Evolutionary conservation across 345 rosid genomes (phyloP), one percentile per base, ranked within the genome.

Genomic region (Cardamine resedifolia): DNA sequence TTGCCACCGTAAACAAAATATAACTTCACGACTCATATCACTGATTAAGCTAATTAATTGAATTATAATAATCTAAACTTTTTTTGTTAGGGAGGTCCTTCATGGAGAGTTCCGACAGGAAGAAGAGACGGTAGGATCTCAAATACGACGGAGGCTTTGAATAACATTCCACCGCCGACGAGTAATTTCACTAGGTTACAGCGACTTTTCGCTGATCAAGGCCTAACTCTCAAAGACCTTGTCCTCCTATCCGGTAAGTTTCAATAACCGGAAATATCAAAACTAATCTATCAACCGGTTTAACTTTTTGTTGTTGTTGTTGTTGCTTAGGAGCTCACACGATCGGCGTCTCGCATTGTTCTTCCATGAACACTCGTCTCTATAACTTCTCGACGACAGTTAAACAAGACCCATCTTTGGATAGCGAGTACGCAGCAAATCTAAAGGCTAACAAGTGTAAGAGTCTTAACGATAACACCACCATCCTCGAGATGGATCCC

Each of bases 71-170:
- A 38, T 60, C 7, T 15, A 12, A 41, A 18, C 49, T 0, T 31
- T 6, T 5, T 45, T 48, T 3, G 10, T 10, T 10, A 72, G 92
- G 98, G 95, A 56, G 98, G 96, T 66, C 97, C 96, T 0, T 84
- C 56, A 14, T 94, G 98, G 97, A 80, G 41, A 3, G 98, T 91
- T n/a, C 96, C 97, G 1, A 88, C 98, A 0, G 97, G 92, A 5
- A 39, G 97, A 69, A 78, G 96, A 81, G 96, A 94, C 21, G 96
- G 97, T 4, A 38, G 77, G 31, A 74, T 89, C 71, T 94, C 98
- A 11, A 86, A 58, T 18, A 10, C 48, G 2, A 24, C 88, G 0
- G 96, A 91, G 70, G 92, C 97, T n/a, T 0, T 15, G 8, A 70
- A 21, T 73, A 74, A 80, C 58, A 85, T 91, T 61, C 97, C 98